A percentile compares a stretch with the other conserved stretches of the same genome.
These are phyloP conservation scores for Neurospora sp. DNA, from an alignment of 495 filamentous ascomycete genomes.

Conservation along the genomic window DNA sequence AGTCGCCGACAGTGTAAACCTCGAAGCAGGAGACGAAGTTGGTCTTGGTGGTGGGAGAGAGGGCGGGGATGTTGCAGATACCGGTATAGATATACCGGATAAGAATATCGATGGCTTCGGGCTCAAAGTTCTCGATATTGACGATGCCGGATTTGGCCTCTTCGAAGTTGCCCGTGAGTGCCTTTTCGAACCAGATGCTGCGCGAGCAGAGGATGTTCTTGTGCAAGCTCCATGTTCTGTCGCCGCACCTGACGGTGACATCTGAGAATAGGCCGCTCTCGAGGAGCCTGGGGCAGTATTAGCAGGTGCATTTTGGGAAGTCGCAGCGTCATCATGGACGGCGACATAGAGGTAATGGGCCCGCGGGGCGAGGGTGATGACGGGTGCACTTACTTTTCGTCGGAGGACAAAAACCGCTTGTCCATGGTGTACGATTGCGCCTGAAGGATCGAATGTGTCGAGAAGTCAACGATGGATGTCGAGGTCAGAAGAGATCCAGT, in stretches of 20 bases:
- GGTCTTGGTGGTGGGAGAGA: slow-evolving; percentile 5
- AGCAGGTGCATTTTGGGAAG: background rate
- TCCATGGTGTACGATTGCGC: slow-evolving; percentile 4
- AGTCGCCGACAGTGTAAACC: slow-evolving; percentile 18
- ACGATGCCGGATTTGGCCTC: slow-evolving; percentile 13
- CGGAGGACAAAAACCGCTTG: slow-evolving; percentile 5
- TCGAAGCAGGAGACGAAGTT: slow-evolving; percentile 15
- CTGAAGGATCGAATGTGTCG: background rate
- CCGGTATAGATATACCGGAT: slow-evolving; percentile 22
- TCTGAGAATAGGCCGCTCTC: slow-evolving; percentile 18
- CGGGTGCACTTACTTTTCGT: slow-evolving; percentile 5
- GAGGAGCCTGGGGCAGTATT: slow-evolving; percentile 8
- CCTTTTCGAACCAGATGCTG: slow-evolving; percentile 19
- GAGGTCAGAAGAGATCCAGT: background rate
- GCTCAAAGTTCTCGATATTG: slow-evolving; percentile 11
- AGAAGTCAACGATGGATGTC: background rate
- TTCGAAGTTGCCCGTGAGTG: slow-evolving; percentile 14
- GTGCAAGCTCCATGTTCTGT: slow-evolving; percentile 17
- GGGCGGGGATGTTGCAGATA: slow-evolving; percentile 11
- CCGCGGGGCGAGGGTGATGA: no score
- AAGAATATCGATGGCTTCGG: slow-evolving; percentile 12
- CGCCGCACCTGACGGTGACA: slow-evolving; percentile 14
- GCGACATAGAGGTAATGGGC: background rate
- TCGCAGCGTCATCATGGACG: background rate
- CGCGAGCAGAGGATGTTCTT: slow-evolving; percentile 23